Conservation (phyloP, 2,329 filamentous ascomycete genomes). For the Elsinoe fawcettii region DNA sequence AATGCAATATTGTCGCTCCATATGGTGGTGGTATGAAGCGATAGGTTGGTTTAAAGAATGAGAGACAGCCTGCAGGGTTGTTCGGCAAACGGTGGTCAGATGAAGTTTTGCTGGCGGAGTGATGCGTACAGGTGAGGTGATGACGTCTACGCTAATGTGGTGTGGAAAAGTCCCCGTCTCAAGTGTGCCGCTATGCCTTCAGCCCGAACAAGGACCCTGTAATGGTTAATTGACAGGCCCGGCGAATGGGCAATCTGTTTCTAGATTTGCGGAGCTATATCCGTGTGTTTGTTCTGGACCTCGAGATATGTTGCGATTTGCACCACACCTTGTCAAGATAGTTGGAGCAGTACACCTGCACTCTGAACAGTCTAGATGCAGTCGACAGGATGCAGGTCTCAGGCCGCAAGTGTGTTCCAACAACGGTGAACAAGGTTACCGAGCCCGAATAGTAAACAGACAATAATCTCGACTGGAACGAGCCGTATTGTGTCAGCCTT, state of each 20-base stretch:
- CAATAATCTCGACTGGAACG: slow-evolving; percentile 1
- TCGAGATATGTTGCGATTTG: not conserved
- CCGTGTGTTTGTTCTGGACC: not conserved
- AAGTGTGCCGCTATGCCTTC: slow-evolving; percentile 2
- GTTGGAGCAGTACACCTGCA: not conserved
- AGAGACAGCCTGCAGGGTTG: not conserved
- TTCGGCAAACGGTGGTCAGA: slow-evolving; percentile 8
- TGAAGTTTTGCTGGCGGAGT: slow-evolving; percentile 13
- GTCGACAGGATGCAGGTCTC: not conserved
- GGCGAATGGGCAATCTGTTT: slow-evolving; percentile 11
- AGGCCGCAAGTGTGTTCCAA: not conserved
- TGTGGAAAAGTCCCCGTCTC: slow-evolving; percentile 9
- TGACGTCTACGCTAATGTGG: slow-evolving; percentile 13
- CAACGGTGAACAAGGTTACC: slow-evolving; percentile 9
- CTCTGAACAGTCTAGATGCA: not conserved
- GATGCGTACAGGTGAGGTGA: slow-evolving; percentile 13
- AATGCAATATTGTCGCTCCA: not conserved
- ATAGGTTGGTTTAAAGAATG: not conserved
- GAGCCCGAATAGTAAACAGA: slow-evolving; percentile 1
- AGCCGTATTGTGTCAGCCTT: slow-evolving; percentile 11
- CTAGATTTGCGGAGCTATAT: not conserved
- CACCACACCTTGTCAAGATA: not conserved
- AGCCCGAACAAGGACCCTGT: slow-evolving; percentile 4
- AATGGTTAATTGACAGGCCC: slow-evolving; percentile 13
- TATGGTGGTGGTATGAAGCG: not conserved